Conservation (phyloP, 768 basidiomycete genomes). For the Panellus pusillus region DNA sequence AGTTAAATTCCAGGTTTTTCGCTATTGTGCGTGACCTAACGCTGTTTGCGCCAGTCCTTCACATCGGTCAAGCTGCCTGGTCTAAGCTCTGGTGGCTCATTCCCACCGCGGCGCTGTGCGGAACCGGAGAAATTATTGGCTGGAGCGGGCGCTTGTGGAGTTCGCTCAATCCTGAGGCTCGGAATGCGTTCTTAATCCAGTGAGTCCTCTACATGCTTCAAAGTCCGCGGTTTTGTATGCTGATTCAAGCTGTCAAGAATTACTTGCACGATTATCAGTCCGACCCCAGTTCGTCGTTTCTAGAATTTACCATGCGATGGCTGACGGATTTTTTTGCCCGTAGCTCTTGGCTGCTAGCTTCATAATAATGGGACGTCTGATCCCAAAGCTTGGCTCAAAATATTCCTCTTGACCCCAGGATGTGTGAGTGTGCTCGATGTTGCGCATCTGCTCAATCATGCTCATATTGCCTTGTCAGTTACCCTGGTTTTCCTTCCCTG, state of each 20-base stretch:
- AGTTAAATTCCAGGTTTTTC: neutral
- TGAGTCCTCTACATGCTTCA: conserved; percentile 24
- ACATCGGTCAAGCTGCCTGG: conserved; percentile 43
- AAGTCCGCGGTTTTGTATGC: neutral
- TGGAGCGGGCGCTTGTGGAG: conserved; percentile 59
- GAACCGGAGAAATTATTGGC: conserved; percentile 50
- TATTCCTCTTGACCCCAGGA: conserved; percentile 51
- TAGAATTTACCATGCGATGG: too few relatives aligned
- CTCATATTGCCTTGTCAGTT: conserved; percentile 25
- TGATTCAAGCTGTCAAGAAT: neutral
- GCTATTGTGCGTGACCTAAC: neutral
- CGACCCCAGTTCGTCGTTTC: conserved; percentile 39
- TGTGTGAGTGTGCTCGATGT: conserved; percentile 31
- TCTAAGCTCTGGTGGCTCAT: conserved; percentile 54
- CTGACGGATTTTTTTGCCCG: too few relatives aligned
- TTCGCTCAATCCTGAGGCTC: conserved; percentile 26
- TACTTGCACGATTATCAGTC: conserved; percentile 48
- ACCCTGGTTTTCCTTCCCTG: conserved; percentile 39
- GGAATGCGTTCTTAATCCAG: conserved; percentile 39
- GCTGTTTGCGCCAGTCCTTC: conserved; percentile 36
- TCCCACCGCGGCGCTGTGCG: conserved; percentile 48
- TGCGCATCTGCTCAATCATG: conserved; percentile 2
- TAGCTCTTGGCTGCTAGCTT: conserved; percentile 54
- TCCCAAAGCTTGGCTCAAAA: conserved; percentile 39
- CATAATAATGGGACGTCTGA: conserved; percentile 48